Conservation (phyloP, 2,329 filamentous ascomycete species). For the Trichoderma simmonsii region DNA sequence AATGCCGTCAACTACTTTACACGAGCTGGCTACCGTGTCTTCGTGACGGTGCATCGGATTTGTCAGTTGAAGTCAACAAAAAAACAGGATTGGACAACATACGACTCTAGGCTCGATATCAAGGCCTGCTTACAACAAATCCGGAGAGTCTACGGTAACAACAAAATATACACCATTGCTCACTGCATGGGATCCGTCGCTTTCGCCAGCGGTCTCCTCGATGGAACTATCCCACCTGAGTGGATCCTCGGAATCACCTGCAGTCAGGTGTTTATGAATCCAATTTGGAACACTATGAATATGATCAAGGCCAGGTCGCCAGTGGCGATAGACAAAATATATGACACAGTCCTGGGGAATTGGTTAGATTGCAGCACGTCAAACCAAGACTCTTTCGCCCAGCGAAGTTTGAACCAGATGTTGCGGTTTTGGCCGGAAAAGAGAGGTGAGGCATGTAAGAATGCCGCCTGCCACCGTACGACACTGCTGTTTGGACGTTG, state of each 20-base stretch:
- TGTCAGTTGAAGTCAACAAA: conserved; percentile 50
- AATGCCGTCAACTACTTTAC: conserved; percentile 64
- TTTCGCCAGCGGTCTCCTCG: conserved; percentile 55
- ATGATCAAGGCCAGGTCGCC: conserved; percentile 53
- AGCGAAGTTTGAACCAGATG: conserved; percentile 52
- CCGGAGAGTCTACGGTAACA: conserved; percentile 36
- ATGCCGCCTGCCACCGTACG: conserved; percentile 58
- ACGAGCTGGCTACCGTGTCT: conserved; percentile 58
- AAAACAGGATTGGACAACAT: conserved; percentile 54
- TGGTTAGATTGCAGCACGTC: conserved; percentile 55
- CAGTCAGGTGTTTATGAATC: conserved; percentile 63
- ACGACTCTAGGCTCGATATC: conserved; percentile 58
- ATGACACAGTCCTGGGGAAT: conserved; percentile 45
- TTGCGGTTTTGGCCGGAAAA: conserved; percentile 56
- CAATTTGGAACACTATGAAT: conserved; percentile 55
- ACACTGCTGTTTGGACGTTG: conserved; percentile 57
- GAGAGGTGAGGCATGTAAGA: conserved; percentile 57
- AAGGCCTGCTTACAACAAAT: conserved; percentile 54
- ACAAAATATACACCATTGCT: conserved; percentile 53
- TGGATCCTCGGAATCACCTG: conserved; percentile 59
- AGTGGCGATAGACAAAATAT: conserved; percentile 48
- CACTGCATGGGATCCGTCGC: conserved; percentile 65
- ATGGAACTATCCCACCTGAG: conserved; percentile 54
- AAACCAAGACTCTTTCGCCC: conserved; percentile 42
- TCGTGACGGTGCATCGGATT: conserved; percentile 56